These are phyloP conservation scores for Brettanomyces sp. DNA, from an alignment of 805 yeast genomes.

Conservation along the genomic window DNA sequence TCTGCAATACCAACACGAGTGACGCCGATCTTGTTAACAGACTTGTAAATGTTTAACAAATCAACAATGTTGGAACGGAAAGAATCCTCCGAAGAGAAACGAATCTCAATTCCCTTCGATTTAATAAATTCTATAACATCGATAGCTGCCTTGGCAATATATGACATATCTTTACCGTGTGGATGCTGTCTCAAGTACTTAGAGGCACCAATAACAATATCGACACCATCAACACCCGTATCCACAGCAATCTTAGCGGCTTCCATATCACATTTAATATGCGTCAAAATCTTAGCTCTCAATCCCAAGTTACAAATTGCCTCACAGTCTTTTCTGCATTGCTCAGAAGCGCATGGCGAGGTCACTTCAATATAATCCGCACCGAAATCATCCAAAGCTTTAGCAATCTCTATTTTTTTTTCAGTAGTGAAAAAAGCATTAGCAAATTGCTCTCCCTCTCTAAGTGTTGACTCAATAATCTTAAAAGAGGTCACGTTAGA, in stretches of 20 bases:
- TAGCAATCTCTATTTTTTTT: slow-evolving; percentile 93
- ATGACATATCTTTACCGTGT: slow-evolving; percentile 98
- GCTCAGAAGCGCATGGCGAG: slow-evolving; percentile 96
- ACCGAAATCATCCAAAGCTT: slow-evolving; percentile 94
- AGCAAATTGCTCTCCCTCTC: slow-evolving; percentile 99
- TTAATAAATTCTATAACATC: slow-evolving; percentile 97
- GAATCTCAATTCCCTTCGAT: slow-evolving; percentile 91
- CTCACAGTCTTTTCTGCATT: slow-evolving; percentile 87
- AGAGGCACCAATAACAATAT: slow-evolving; percentile 95
- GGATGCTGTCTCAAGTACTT: slow-evolving; percentile 89
- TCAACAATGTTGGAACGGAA: slow-evolving; percentile 96
- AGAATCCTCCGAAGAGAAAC: slow-evolving; percentile 95
- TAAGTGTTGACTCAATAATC: slow-evolving; percentile 86
- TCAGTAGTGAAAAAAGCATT: slow-evolving; percentile 92
- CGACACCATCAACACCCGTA: slow-evolving; percentile 98
- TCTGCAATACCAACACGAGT: slow-evolving; percentile 99
- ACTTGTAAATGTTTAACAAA: slow-evolving; percentile 86
- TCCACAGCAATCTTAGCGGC: slow-evolving; percentile 96
- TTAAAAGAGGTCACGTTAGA: slow-evolving; percentile 86
- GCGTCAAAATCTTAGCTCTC: slow-evolving; percentile 91
- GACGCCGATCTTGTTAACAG: slow-evolving; percentile 95
- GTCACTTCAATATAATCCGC: slow-evolving; percentile 97
- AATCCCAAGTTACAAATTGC: slow-evolving; percentile 96
- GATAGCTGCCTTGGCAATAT: slow-evolving; percentile 89
- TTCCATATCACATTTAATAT: slow-evolving; percentile 98